Percentiles rank a stretch among this genome's conserved stretches.
These are phyloP conservation scores for Synchytrium microbalum DNA, from an alignment of 371 early-diverging fungal genomes.

Conservation along the genomic window DNA sequence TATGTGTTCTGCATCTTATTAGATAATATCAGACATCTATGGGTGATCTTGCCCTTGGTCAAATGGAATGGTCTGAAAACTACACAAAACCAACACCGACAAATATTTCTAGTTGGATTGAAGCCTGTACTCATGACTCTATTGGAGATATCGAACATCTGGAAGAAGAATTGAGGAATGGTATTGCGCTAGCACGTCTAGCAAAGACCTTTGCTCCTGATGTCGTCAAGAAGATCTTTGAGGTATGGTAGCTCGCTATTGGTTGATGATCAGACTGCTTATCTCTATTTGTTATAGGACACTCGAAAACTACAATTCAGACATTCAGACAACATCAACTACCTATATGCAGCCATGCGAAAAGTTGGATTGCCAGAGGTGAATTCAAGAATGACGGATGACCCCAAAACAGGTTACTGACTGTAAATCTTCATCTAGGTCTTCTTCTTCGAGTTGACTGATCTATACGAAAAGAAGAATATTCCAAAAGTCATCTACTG, in stretches of 20 bases:
- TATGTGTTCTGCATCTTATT: conserved; percentile 36
- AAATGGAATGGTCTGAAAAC: neutral
- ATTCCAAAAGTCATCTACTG: conserved; percentile 99
- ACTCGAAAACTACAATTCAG: conserved; percentile 76
- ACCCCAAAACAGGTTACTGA: conserved; percentile 1
- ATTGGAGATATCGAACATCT: conserved; percentile 69
- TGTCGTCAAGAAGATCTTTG: conserved; percentile 82
- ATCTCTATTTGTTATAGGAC: conserved; percentile 40
- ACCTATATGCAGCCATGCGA: conserved; percentile 74
- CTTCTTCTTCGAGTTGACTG: conserved; percentile 97
- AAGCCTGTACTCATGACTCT: conserved; percentile 76
- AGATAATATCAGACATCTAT: neutral
- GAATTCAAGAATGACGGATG: conserved; percentile 8
- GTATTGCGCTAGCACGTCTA: conserved; percentile 88
- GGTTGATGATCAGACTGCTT: neutral
- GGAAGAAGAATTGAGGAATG: conserved; percentile 91
- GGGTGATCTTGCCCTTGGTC: conserved; percentile 2
- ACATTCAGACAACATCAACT: conserved; percentile 99
- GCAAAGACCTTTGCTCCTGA: conserved; percentile 80
- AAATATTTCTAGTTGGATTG: conserved; percentile 74
- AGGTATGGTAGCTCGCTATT: conserved; percentile 31
- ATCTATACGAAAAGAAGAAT: conserved; percentile 98
- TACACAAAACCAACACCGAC: conserved; percentile 1
- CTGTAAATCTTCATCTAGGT: conserved; percentile 31
- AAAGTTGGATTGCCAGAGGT: conserved; percentile 80